These are phyloP conservation scores for Lachnellula suecica DNA, from an alignment of 2,329 filamentous ascomycete genomes.

Conservation along the genomic window DNA sequence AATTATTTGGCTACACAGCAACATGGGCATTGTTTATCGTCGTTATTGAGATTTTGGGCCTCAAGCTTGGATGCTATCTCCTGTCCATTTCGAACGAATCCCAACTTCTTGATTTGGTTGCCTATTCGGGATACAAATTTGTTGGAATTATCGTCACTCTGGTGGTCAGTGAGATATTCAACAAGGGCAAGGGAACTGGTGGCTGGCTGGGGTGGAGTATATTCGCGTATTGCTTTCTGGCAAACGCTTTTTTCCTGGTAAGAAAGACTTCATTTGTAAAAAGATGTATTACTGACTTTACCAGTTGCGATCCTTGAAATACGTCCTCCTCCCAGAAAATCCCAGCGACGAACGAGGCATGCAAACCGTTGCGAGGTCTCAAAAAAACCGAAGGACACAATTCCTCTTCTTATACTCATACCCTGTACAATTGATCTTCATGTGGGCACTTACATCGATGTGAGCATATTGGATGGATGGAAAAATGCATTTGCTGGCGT, in stretches of 20 bases:
- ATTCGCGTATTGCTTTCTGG: slow-evolving; percentile 88
- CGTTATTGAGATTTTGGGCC: slow-evolving; percentile 79
- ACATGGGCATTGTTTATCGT: slow-evolving; percentile 82
- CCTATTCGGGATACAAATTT: slow-evolving; percentile 98
- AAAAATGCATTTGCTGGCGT: slow-evolving; percentile 24
- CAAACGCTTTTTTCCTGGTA: slow-evolving; percentile 94
- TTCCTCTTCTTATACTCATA: slow-evolving; percentile 96
- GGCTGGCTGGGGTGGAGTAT: slow-evolving; percentile 87
- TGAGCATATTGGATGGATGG: slow-evolving; percentile 12
- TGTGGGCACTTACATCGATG: slow-evolving; percentile 70
- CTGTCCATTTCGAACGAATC: slow-evolving; percentile 91
- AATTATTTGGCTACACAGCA: slow-evolving; percentile 86
- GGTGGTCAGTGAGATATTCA: slow-evolving; percentile 73
- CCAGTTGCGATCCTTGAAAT: slow-evolving; percentile 90
- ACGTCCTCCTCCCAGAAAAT: slow-evolving; percentile 88
- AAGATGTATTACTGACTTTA: slow-evolving; percentile 13
- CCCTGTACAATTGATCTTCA: slow-evolving; percentile 88
- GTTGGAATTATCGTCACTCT: slow-evolving; percentile 93
- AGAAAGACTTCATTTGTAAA: slow-evolving; percentile 37
- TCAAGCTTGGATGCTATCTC: slow-evolving; percentile 92
- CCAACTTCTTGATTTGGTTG: slow-evolving; percentile 89
- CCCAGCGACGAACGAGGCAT: slow-evolving; percentile 61
- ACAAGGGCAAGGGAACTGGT: slow-evolving; percentile 76
- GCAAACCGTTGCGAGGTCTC: slow-evolving; percentile 75
- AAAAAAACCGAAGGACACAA: slow-evolving; percentile 84